Percentiles rank a stretch among this genome's conserved stretches.
Evolutionary conservation across 2,329 filamentous ascomycete genomes (phyloP).

Genomic region (Mollisia scopiformis): DNA sequence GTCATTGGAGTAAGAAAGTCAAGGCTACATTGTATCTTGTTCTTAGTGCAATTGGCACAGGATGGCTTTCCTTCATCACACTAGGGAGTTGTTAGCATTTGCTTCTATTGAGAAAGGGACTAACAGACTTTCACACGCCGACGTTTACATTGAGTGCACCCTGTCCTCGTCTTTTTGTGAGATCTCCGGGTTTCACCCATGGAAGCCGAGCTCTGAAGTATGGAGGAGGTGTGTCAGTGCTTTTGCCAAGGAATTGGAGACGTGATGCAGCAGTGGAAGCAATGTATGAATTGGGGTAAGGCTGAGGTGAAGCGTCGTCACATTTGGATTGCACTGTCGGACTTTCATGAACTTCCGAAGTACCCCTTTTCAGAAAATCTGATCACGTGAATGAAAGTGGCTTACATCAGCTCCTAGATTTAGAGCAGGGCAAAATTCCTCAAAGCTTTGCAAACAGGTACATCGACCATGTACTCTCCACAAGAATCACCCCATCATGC

Average conservation of each 20-base stretch:
- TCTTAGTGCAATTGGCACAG: slow-evolving; percentile 14
- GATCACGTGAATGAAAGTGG: too few species aligned
- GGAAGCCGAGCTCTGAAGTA: neutral
- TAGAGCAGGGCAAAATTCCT: too few species aligned
- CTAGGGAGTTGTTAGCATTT: slow-evolving; percentile 3
- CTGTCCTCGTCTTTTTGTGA: slow-evolving; percentile 20
- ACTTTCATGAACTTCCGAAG: too few species aligned
- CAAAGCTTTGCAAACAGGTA: too few species aligned
- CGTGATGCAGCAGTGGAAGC: too few species aligned
- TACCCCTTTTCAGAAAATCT: too few species aligned
- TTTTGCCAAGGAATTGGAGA: neutral
- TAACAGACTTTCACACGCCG: slow-evolving; percentile 19
- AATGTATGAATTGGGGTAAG: too few species aligned
- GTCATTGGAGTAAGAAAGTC: slow-evolving; percentile 17
- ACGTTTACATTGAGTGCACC: slow-evolving; percentile 22
- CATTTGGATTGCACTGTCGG: too few species aligned
- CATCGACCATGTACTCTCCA: too few species aligned
- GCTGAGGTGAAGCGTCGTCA: too few species aligned
- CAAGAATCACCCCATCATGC: too few species aligned
- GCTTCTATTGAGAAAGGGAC: neutral
- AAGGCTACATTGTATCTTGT: slow-evolving; percentile 20
- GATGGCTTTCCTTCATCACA: slow-evolving; percentile 23
- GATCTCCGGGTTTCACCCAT: neutral
- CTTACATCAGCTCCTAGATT: too few species aligned
- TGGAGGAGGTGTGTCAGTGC: neutral